Percentiles rank a stretch among this genome's conserved stretches.
These are phyloP conservation scores for Betula pendula DNA, from an alignment of 306 rosid genomes.

Conservation along the genomic window DNA sequence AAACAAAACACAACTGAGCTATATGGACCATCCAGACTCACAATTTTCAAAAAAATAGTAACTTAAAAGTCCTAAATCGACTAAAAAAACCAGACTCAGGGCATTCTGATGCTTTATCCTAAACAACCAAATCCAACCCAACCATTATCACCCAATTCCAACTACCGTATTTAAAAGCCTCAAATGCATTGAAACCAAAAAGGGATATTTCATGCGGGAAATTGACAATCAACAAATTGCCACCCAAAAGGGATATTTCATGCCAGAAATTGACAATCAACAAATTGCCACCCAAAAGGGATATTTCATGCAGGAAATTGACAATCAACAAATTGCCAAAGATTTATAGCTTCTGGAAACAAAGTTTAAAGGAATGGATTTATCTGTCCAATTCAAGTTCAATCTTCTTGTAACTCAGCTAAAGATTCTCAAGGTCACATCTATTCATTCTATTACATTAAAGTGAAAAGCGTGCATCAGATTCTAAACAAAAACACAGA, in stretches of 20 bases:
- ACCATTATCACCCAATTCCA: background rate
- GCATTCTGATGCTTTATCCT: background rate
- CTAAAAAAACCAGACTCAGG: background rate
- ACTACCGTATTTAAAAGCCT: background rate
- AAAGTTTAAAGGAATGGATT: background rate
- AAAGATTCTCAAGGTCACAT: constrained; percentile 5
- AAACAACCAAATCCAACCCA: background rate
- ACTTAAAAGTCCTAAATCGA: background rate
- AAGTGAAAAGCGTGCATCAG: background rate
- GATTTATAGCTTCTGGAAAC: background rate
- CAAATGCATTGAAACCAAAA: background rate
- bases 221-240: background rate
- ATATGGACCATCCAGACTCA: background rate
- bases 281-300: background rate
- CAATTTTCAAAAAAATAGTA: background rate
- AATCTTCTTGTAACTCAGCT: background rate
- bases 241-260: too few relatives aligned
- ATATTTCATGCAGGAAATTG: background rate
- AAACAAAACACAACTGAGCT: background rate
- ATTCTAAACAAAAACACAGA: background rate
- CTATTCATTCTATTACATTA: background rate
- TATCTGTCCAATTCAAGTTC: constrained; percentile 8
- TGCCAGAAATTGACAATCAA: background rate
- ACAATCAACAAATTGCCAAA: background rate
- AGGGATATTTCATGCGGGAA: background rate